Percentiles rank a stretch among this genome's conserved stretches.
Evolutionary conservation across 768 basidiomycete species (phyloP).

Genomic region (Calocybe cyanea): DNA sequence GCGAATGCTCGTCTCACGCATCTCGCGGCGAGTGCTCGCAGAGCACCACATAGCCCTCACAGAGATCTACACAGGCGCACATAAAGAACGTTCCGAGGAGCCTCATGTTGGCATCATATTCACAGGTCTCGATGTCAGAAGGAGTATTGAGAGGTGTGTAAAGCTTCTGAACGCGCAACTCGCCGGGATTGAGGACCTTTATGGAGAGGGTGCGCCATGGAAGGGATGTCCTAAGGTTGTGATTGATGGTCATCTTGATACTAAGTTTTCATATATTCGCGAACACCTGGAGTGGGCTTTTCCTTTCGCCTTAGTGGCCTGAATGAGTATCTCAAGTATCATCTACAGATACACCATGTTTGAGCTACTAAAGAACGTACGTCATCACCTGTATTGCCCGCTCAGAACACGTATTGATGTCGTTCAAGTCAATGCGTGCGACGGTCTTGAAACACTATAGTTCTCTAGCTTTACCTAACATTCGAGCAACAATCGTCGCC

Average conservation of each 20-base stretch:
- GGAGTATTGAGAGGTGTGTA: constrained; percentile 68
- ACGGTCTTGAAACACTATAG: constrained; percentile 50
- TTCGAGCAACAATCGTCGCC: constrained; percentile 72
- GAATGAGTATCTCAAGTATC: background rate
- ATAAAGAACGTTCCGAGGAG: constrained; percentile 34
- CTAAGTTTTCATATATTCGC: constrained; percentile 76
- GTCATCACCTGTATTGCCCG: constrained; percentile 18
- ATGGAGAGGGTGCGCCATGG: constrained; percentile 20
- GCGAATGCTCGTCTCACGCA: constrained; percentile 87
- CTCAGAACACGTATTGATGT: constrained; percentile 1
- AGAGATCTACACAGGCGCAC: constrained; percentile 41
- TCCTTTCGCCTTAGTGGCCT: background rate
- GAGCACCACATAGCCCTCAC: constrained; percentile 89
- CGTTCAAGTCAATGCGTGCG: constrained; percentile 64
- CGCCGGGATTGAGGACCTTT: constrained; percentile 37
- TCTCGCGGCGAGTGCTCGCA: constrained; percentile 83
- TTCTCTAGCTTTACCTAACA: constrained; percentile 47
- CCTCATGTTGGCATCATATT: constrained; percentile 83
- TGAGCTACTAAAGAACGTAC: constrained; percentile 85
- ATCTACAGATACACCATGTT: constrained; percentile 73
- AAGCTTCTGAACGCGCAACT: constrained; percentile 49
- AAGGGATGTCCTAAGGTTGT: constrained; percentile 57
- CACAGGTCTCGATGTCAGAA: constrained; percentile 66
- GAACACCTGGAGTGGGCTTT: constrained; percentile 76
- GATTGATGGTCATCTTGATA: constrained; percentile 69